phyloP scores from a whole-genome alignment of 352 stramenopile genomes.

The Globisporangium barbulae region DNA sequence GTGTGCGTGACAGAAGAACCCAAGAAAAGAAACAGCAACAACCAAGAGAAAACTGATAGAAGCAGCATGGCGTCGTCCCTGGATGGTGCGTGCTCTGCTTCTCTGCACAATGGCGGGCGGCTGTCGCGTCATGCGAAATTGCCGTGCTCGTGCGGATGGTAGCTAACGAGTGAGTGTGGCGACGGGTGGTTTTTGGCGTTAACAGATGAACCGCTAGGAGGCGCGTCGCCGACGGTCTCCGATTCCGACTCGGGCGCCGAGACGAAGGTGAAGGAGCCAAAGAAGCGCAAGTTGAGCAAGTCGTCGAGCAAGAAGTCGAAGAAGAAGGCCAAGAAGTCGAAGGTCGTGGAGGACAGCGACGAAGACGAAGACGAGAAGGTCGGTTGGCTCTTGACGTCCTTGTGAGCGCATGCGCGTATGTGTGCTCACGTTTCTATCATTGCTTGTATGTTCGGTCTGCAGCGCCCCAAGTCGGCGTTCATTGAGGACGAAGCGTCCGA shows the following conservation, averaged over 20 bases:
- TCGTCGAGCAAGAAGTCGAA: slow-evolving; percentile 30
- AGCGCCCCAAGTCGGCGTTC: slow-evolving; percentile 80
- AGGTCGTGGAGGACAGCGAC: slow-evolving; percentile 56
- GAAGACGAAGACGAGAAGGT: slow-evolving; percentile 68
- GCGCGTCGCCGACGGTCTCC: slow-evolving; percentile 76
- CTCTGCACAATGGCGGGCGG: background rate
- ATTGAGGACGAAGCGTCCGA: slow-evolving; percentile 90
- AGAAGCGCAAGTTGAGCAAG: slow-evolving; percentile 75
- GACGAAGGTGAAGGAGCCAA: slow-evolving; percentile 36
- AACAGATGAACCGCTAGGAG: slow-evolving; percentile 64
- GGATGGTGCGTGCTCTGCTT: slow-evolving; percentile 11
- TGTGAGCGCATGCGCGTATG: background rate
- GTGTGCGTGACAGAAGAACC: slow-evolving; percentile 1
- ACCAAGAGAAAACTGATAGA: background rate
- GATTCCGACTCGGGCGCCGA: slow-evolving; percentile 79
- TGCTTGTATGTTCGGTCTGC: slow-evolving; percentile 5
- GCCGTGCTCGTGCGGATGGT: background rate
- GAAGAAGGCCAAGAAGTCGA: slow-evolving; percentile 64
- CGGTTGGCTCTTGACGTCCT: background rate
- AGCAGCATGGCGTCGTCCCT: slow-evolving; percentile 18
- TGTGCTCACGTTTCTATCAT: slow-evolving; percentile 6
- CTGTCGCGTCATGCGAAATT: no score
- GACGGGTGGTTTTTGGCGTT: background rate
- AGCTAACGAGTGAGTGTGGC: background rate
- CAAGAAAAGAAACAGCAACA: slow-evolving; percentile 7